Evolutionary conservation across 2,329 filamentous ascomycete genomes (phyloP), one percentile per base, ranked within the genome.

Genomic region (Aspergillaceae sp.): DNA sequence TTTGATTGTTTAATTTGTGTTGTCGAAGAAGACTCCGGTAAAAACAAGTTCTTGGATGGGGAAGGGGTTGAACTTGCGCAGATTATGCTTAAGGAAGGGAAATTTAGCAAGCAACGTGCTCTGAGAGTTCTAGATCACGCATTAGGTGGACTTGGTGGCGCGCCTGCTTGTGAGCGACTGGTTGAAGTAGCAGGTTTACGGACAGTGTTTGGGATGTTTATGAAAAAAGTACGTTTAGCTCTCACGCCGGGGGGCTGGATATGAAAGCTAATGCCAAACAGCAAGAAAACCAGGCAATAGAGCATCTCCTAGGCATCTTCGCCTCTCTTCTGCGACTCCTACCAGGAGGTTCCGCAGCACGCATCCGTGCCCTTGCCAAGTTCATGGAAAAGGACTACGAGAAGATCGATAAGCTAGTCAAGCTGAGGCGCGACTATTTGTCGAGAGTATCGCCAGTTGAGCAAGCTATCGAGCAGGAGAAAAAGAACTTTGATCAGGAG

Each of bases 341-440:
- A 1, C 89, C 90, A 0, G 86, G 82, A 10, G 80, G 87, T 30
- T 89, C 87, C 1, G 75, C 87, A 0, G 76, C 83, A 30, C 79
- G 92, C 4, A 94, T 97, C 56, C 80, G 92, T 3, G 79, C 84
- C 1, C 76, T 97, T 3, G 91, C 90, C 41, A 98, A 98, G 61
- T 97, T 97, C 58, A 85, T 95, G 11, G 92, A 98, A 65, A 94
- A 88, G 62, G 83, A 95, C 53, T 95, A 94, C 63, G 87, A 79
- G 55, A 97, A 97, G 73, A 80, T 88, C 34, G 70, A 63, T 4
- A 87, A 83, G 61, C 73, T 97, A 4, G 65, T 94, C 33, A 74
- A 77, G 49, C 66, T 96, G 41, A 79, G 90, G 36, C 71, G 79
- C 41, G 84, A 86, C 8, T 94, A 89, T 61, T 77, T 78, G 0